These are phyloP conservation scores for Ulota crispa DNA, from an alignment of 225 moss, liverwort and hornwort species.

Conservation along the genomic window DNA sequence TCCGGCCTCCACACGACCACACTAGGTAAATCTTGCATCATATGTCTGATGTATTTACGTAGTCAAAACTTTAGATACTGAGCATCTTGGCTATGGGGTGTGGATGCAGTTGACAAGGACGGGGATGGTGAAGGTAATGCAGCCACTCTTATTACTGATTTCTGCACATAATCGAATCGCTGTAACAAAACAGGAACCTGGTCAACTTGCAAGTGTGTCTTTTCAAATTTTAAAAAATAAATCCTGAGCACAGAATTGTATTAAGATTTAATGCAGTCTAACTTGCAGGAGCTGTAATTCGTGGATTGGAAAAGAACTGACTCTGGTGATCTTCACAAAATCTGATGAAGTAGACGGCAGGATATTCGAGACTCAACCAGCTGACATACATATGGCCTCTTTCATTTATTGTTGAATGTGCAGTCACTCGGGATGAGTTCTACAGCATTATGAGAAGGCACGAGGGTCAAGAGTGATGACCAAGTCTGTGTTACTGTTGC, in stretches of 20 bases:
- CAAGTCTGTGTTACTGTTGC: background rate
- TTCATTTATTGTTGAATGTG: background rate
- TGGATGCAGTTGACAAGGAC: conserved; percentile 74
- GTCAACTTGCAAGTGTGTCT: background rate
- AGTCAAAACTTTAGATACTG: background rate
- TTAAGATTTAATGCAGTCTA: background rate
- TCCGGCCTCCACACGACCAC: background rate
- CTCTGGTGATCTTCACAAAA: background rate
- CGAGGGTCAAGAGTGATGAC: background rate
- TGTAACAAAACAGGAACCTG: background rate
- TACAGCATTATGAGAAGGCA: conserved; percentile 38
- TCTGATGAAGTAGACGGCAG: background rate
- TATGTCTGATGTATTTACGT: background rate
- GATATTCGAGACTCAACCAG: background rate
- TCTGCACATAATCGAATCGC: background rate
- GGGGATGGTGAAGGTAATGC: conserved; percentile 74
- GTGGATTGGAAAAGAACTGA: background rate
- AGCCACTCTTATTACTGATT: background rate
- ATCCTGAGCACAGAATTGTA: background rate
- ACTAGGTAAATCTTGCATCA: background rate
- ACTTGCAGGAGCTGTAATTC: background rate
- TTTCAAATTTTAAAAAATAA: background rate
- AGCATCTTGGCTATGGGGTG: conserved; percentile 3
- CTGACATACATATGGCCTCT: background rate
- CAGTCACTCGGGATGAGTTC: conserved; percentile 42